Conservation (phyloP, 768 basidiomycete genomes). For the Chalciporus chontae region DNA sequence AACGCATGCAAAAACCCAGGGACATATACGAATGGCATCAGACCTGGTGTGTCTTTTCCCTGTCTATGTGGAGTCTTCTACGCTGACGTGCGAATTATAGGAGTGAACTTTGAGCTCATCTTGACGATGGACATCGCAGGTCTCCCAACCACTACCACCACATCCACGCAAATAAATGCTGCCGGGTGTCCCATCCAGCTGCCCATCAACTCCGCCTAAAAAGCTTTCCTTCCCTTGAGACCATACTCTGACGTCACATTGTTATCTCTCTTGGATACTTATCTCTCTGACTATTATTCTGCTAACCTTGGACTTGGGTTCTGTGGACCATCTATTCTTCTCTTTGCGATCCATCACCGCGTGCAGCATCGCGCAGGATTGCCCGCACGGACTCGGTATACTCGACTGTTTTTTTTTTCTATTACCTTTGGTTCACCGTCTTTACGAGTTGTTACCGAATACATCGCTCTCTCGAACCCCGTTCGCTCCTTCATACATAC, state of each 20-base stretch:
- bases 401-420: too few species aligned
- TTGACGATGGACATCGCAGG: constrained; percentile 70
- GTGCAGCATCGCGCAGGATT: too few species aligned
- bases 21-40: constrained; percentile 45
- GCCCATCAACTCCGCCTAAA: constrained; percentile 47
- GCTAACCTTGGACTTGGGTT: constrained; percentile 4
- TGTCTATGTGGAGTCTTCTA: background rate
- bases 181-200: constrained; percentile 73
- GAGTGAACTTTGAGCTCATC: constrained; percentile 61
- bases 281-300: constrained; percentile 3
- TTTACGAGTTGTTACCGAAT: too few species aligned
- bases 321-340: constrained; percentile 6
- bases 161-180: constrained; percentile 54
- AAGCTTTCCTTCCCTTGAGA: background rate
- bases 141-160: constrained; percentile 47
- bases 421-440: too few species aligned
- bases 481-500: too few species aligned
- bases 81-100: constrained; percentile 14
- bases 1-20: constrained; percentile 66
- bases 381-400: too few species aligned
- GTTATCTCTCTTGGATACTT: constrained; percentile 10
- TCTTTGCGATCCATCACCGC: background rate
- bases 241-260: background rate
- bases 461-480: too few species aligned
- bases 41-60: constrained; percentile 50